Conservation (phyloP, 768 basidiomycete species). For the Suillus alpinus region DNA sequence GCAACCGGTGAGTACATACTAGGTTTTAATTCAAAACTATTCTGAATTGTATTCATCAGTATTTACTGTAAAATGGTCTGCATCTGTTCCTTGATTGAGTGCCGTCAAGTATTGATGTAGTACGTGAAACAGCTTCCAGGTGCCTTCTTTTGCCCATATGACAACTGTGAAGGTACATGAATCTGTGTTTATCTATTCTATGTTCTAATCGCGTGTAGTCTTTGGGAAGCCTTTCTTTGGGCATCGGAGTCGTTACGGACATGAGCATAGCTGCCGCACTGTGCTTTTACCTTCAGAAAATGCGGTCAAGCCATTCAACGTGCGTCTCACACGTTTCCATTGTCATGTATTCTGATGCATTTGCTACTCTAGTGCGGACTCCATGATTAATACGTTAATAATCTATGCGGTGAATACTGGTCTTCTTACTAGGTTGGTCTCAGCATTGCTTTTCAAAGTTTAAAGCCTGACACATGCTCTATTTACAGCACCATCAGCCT, state of each 20-base stretch:
- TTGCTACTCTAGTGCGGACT: conserved; percentile 41
- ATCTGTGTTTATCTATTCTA: not conserved
- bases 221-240: conserved; percentile 47
- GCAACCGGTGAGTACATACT: conserved; percentile 35
- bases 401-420: conserved; percentile 67
- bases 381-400: conserved; percentile 53
- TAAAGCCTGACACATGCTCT: conserved; percentile 1
- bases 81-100: conserved; percentile 7
- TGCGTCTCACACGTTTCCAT: conserved; percentile 19
- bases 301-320: conserved; percentile 50
- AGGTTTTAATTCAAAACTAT: not conserved
- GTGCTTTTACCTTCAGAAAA: conserved; percentile 50
- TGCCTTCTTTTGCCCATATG: conserved; percentile 43
- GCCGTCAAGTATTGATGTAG: not conserved
- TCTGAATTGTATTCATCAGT: conserved; percentile 25
- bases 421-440: conserved; percentile 52
- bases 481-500: conserved; percentile 30
- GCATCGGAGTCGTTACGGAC: conserved; percentile 50
- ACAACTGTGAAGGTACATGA: conserved; percentile 42
- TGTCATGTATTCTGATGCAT: conserved; percentile 1
- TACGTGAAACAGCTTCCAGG: conserved; percentile 32
- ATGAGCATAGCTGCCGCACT: conserved; percentile 48
- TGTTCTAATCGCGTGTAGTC: conserved; percentile 28
- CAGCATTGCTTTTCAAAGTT: not conserved
- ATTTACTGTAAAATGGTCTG: conserved; percentile 44